A percentile compares a stretch with the other conserved stretches of the same genome.
These are phyloP conservation scores for Boletus coccyginus DNA, from an alignment of 768 basidiomycete species.

Conservation along the genomic window DNA sequence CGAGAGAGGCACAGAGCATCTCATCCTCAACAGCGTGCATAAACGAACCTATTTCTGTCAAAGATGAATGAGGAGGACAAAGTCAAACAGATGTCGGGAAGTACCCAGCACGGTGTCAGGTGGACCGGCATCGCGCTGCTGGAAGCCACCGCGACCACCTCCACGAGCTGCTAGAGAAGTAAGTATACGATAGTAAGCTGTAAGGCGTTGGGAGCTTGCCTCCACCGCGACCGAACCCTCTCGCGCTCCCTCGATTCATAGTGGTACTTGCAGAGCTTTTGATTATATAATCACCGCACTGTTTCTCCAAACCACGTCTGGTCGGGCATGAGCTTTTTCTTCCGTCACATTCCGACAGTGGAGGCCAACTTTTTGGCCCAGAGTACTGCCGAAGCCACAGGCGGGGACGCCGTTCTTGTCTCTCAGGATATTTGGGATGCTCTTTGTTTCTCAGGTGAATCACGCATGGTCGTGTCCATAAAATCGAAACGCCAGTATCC, in stretches of 20 bases:
- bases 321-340: slow-evolving; percentile 37
- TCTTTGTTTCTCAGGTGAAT: slow-evolving; percentile 16
- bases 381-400: not conserved
- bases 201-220: slow-evolving; percentile 27
- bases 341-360: slow-evolving; percentile 22
- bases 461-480: slow-evolving; percentile 22
- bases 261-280: not conserved
- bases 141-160: slow-evolving; percentile 66
- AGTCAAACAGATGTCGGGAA: not conserved
- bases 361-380: slow-evolving; percentile 31
- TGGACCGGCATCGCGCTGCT: slow-evolving; percentile 72
- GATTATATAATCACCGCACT: slow-evolving; percentile 26
- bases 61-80: slow-evolving; percentile 6
- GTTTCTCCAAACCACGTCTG: not conserved
- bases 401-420: slow-evolving; percentile 29
- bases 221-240: slow-evolving; percentile 58
- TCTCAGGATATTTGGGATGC: slow-evolving; percentile 33
- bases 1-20: slow-evolving; percentile 88
- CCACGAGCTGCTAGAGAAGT: slow-evolving; percentile 46
- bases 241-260: slow-evolving; percentile 53
- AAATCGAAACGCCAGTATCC: slow-evolving; percentile 16
- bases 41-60: slow-evolving; percentile 87
- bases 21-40: slow-evolving; percentile 96
- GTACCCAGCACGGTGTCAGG: slow-evolving; percentile 76
- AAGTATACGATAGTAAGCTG: not conserved